Base-by-base conservation (phyloP, 2,329 filamentous ascomycete species). In the Rasamsonia emersonii region DNA sequence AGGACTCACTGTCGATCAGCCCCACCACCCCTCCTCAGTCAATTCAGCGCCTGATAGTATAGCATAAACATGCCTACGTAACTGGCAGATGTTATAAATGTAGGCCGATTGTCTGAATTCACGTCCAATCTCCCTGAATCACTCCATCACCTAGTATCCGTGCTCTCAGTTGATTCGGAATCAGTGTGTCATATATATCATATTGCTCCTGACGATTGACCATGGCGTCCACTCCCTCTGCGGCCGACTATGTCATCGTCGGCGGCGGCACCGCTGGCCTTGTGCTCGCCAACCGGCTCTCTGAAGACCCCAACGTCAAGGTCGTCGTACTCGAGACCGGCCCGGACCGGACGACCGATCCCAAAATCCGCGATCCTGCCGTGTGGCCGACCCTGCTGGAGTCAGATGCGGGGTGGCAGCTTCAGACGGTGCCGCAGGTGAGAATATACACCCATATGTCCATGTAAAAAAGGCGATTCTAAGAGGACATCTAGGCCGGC, bases 311-410 rank as follows among this genome's bases (percentile, higher is more conserved):
- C 8, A 28, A 36, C 19, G 4, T 30, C 10, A 16, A 26, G 2
- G 30, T 41, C 19, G 24, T 38, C 24, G 37, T 44, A 9, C 32
- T 44, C 9, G 40, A 44, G 26, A 36, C 40, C 14, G 42, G 40
- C 10, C 9, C 17, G 17, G 33, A 44, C 20, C 26, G 25, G 15
- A n/a, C 30, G 17, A 23, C 28, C 19, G 40, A 44, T 31, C 37
- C 42, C 2, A 35, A 36, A 15, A 33, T 43, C 18, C 20, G 13
- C 4, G 32, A 19, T 14, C 39, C 41, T 8, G 35, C 21, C 9
- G 21, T 33, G 17, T 36, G 32, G 38, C 28, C 19, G 16, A 32
- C 10, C n/a, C 18, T 24, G 16, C 25, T 30, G 9, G 29, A 33
- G 17, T 29, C 29, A 5, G 35, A 38, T 6, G 32, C 38, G n/a